A percentile compares a stretch with the other conserved stretches of the same genome.
These are phyloP conservation scores for Curvularia eragrostidis DNA, from an alignment of 2,329 filamentous ascomycete species.

Conservation along the genomic window DNA sequence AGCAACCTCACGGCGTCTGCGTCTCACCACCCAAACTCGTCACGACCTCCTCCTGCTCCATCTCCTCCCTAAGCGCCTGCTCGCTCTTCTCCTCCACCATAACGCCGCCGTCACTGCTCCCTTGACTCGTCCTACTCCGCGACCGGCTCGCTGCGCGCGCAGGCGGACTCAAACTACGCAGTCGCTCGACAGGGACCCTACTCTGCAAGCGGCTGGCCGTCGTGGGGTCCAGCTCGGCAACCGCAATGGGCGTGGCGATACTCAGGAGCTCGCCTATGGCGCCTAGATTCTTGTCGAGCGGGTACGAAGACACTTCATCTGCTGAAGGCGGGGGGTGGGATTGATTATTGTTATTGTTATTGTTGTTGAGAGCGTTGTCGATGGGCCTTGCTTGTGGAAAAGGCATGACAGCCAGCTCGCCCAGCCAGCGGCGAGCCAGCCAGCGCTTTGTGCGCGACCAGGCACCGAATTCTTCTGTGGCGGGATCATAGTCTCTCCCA, in stretches of 20 bases:
- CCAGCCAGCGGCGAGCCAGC: constrained; percentile 53
- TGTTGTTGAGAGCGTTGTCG: not conserved
- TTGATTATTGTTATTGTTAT: not conserved
- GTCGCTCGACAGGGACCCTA: constrained; percentile 23
- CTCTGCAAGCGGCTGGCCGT: constrained; percentile 39
- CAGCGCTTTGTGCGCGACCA: constrained; percentile 50
- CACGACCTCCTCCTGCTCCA: not conserved
- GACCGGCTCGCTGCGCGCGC: not conserved
- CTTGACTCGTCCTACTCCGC: constrained; percentile 24
- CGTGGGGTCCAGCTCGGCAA: constrained; percentile 48
- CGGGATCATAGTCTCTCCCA: constrained; percentile 40
- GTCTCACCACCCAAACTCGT: too few species aligned
- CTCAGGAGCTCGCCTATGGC: constrained; percentile 46
- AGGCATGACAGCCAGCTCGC: constrained; percentile 40
- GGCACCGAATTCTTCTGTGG: constrained; percentile 50
- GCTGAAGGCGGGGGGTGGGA: not conserved
- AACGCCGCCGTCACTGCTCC: constrained; percentile 41
- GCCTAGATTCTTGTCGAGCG: constrained; percentile 29
- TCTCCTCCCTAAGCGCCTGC: not conserved
- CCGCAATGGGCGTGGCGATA: constrained; percentile 45
- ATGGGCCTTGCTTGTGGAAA: not conserved
- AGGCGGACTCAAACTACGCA: constrained; percentile 45
- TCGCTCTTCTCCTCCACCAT: constrained; percentile 51
- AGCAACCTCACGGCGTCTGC: not conserved
- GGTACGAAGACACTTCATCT: not conserved